Conservation (phyloP, 129 eudicot genomes). For the Calendula officinalis region DNA sequence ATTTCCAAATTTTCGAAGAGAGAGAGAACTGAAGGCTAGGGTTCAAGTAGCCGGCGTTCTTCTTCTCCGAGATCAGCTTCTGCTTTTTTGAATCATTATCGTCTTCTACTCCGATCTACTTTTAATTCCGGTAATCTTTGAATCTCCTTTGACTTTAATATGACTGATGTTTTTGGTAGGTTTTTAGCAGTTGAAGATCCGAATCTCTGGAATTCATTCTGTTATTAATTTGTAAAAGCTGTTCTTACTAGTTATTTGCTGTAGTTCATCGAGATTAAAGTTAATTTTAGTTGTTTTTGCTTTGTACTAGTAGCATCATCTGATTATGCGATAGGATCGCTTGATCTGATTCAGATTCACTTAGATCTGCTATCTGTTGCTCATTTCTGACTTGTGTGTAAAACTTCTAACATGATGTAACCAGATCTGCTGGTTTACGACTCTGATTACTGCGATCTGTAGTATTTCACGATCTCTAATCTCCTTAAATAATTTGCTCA, state of each 20-base stretch:
- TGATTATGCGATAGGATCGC: not conserved
- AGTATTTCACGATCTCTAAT: conserved; percentile 3
- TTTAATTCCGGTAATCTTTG: conserved; percentile 9
- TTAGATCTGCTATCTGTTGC: conserved; percentile 30
- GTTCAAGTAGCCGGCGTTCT: conserved; percentile 18
- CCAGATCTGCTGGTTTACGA: conserved; percentile 20
- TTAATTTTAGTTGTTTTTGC: conserved; percentile 1
- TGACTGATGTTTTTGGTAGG: conserved; percentile 13
- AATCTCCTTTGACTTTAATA: conserved; percentile 9
- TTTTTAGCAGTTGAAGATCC: conserved; percentile 23
- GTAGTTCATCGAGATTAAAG: not conserved
- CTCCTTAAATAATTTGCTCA: not conserved
- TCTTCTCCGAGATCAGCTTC: conserved; percentile 21
- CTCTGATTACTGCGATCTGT: conserved; percentile 27
- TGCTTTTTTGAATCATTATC: conserved; percentile 10
- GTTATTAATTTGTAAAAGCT: not conserved
- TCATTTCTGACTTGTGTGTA: not conserved
- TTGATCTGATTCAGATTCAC: not conserved
- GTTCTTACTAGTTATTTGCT: not conserved
- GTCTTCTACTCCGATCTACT: conserved; percentile 18
- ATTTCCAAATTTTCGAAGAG: conserved; percentile 32
- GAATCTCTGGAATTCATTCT: conserved; percentile 2
- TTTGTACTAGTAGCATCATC: not conserved
- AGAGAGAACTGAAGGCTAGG: conserved; percentile 10
- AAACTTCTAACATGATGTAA: not conserved